Base-by-base conservation (phyloP, 192 early-diverging fungal species). In the Backusella liffmaniae region DNA sequence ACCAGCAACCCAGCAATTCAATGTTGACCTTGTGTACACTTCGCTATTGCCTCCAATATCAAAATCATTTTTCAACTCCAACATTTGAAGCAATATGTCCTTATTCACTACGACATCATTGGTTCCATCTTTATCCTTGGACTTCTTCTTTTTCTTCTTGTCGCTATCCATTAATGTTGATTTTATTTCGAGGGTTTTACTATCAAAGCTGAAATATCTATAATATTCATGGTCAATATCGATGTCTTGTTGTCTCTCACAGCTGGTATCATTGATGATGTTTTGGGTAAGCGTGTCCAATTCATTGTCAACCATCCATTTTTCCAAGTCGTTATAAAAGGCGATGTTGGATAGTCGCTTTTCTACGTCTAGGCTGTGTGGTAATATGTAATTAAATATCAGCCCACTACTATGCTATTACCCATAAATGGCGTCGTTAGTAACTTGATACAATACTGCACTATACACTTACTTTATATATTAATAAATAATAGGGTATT, bases 51-150 rank as follows among this genome's bases (percentile, higher is more conserved):
- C 76, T 21, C 83, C 51, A 36, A 67, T 85, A 49, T 88, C 88
- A 77, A 90, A 86, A 66, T 90, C 88, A 34, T 83, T 70, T 67
- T 87, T 85, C n/a, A 90, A 39, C 44, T 90, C 83, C 53, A 87
- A 42, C 71, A 90, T 77, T 23, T 83, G 84, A 18, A 87, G 77
- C 12, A 86, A 74, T 74, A 88, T 87, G 1, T 90, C 87, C 5
- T 82, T 82, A 1, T 76, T 78, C 37, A 88, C 82, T 12, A 29
- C 26, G 8, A 88, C 42, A 7, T 59, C 71, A 34, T 37, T 34
- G 23, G 23, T 10, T 26, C 26, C 56, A 29, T 62, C 26, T 29
- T 62, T 29, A 9, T 62, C 26, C 21, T 29, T 62, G 9, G 23
- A 13, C 56, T 56, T 56, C 10, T 23, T 26, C 7, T 62, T 62